These are phyloP conservation scores for Logfia minima DNA, from an alignment of 129 eudicot genomes.

Conservation along the genomic window DNA sequence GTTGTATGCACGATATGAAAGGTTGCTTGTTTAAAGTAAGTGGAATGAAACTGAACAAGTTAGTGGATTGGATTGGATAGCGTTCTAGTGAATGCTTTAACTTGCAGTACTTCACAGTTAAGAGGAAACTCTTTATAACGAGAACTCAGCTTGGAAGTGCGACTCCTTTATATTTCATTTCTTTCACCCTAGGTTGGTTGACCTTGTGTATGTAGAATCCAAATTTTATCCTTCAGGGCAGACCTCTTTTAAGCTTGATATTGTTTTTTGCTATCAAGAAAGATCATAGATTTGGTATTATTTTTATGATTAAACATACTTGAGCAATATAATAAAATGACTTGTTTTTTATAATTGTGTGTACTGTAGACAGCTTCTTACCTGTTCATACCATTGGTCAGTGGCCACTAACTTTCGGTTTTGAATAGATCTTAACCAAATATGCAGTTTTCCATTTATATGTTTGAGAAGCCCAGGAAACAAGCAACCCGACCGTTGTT, in stretches of 20 bases:
- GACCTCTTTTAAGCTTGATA: not conserved
- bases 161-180: not conserved
- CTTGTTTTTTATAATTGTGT: not conserved
- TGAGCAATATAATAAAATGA: not conserved
- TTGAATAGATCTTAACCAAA: not conserved
- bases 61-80: not conserved
- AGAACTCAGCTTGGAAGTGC: not conserved
- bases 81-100: slow-evolving; percentile 11
- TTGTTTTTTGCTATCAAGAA: not conserved
- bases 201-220: not conserved
- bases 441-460: not conserved
- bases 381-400: not conserved
- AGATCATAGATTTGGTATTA: no score
- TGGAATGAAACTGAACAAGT: not conserved
- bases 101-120: not conserved
- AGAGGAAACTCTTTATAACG: not conserved
- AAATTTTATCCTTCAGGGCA: not conserved
- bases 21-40: not conserved
- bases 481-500: not conserved
- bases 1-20: not conserved
- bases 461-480: not conserved
- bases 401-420: not conserved
- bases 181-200: not conserved
- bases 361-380: not conserved
- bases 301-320: not conserved